phyloP scores from a whole-genome alignment of 2,329 filamentous ascomycete genomes.

The Penicillium sp. region DNA sequence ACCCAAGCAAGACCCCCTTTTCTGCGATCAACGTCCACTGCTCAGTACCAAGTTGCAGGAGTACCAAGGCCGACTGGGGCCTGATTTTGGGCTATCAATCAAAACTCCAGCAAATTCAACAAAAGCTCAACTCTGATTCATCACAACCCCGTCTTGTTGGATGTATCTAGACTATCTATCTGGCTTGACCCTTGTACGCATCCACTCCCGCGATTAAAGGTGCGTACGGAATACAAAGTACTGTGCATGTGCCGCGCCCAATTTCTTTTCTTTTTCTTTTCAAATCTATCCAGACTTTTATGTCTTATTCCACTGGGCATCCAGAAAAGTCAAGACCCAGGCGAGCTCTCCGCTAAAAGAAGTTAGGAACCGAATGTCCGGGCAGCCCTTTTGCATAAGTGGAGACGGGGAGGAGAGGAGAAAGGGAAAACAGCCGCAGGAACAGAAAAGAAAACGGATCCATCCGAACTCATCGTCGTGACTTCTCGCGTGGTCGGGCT shows the following conservation, averaged over 20 bases:
- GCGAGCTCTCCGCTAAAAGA: constrained; percentile 14
- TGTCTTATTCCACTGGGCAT: background rate
- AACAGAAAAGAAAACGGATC: constrained; percentile 30
- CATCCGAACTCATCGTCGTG: constrained; percentile 28
- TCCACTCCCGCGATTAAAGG: background rate
- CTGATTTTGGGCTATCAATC: constrained; percentile 12
- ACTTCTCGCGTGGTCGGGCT: constrained; percentile 25
- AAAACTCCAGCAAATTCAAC: constrained; percentile 15
- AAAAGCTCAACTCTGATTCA: constrained; percentile 19
- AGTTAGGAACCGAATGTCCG: constrained; percentile 36
- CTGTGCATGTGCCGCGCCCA: constrained; percentile 11
- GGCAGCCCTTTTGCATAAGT: constrained; percentile 31
- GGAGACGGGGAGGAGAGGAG: constrained; percentile 21
- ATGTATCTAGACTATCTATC: constrained; percentile 15
- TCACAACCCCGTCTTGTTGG: constrained; percentile 22
- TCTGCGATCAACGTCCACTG: constrained; percentile 24
- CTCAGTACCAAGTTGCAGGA: constrained; percentile 13
- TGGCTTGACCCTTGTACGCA: background rate
- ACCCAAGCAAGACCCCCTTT: constrained; percentile 28
- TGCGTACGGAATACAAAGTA: constrained; percentile 12
- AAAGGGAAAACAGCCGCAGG: constrained; percentile 31
- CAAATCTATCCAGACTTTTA: background rate
- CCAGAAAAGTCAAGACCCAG: constrained; percentile 1
- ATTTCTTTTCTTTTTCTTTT: background rate
- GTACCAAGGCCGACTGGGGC: constrained; percentile 9